Evolutionary conservation across 495 filamentous ascomycete genomes (phyloP), one percentile per base, ranked within the genome.

Genomic region (Trichoderma reesei): DNA sequence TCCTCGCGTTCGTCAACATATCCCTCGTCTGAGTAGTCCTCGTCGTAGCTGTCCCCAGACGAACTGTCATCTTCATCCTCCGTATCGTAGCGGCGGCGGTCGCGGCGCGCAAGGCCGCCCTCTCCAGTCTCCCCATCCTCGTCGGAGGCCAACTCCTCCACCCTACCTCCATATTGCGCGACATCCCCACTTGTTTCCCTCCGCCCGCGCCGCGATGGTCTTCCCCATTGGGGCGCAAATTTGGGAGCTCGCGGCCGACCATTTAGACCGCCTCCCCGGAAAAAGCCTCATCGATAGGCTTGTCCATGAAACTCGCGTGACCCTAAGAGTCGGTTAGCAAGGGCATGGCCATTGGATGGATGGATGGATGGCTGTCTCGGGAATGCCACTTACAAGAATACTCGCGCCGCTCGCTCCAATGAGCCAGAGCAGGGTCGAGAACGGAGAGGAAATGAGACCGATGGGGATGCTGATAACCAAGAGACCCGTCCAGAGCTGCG

Each of bases 201-300:
- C 81, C 85, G 83, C 78, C 82, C 85, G 84, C 87, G 88, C 89
- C 89, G 84, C 70, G 90, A 88, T 92, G 91, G 91, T 96, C 92
- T 96, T 96, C 91, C 92, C 92, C 90, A 89, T 88, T 79, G 86
- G 90, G 89, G 90, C 90, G 86, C 87, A 89, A 82, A 82, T 85
- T 91, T 86, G 87, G 91, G 92, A 96, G 90, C 85, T 95, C 90
- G 92, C 91, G 91, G 92, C 90, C 92, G 92, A 96, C 92, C 92
- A 92, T 85, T 87, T 97, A 98, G 90, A 97, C 92, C 92, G 92
- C 94, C 93, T 98, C 95, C 94, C 96, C 94, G 84, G 95, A 98
- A 97, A 98, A 98, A 98, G 93, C 92, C 92, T 93, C 92, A 86
- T 97, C 94, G 82, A 98, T 96, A 42, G 93, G 93, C 83, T 96